phyloP scores from a whole-genome alignment of 805 yeast species.

The Phaffomyces thermotolerans region DNA sequence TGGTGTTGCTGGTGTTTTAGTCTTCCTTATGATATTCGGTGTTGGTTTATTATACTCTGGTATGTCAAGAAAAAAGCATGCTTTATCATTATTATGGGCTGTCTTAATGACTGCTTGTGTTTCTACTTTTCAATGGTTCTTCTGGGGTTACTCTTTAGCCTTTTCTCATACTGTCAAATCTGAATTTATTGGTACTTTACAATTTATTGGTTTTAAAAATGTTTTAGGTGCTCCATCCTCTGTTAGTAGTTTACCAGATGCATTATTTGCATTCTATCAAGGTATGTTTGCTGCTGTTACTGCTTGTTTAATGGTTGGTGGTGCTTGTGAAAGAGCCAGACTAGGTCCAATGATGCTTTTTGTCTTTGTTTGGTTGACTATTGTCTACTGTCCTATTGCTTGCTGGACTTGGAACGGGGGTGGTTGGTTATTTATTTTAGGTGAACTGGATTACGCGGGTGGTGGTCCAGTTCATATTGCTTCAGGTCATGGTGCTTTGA shows the following conservation, averaged over 20 bases:
- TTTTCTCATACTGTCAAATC: slow-evolving; percentile 60
- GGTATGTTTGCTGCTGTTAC: slow-evolving; percentile 95
- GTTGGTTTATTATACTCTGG: slow-evolving; percentile 92
- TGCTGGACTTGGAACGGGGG: slow-evolving; percentile 98
- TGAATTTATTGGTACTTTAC: slow-evolving; percentile 71
- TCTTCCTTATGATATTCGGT: slow-evolving; percentile 96
- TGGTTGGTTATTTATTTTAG: slow-evolving; percentile 68
- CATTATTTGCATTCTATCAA: slow-evolving; percentile 83
- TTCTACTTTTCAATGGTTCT: slow-evolving; percentile 91
- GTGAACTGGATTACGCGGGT: slow-evolving; percentile 93
- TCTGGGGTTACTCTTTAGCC: slow-evolving; percentile 93
- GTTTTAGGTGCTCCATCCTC: slow-evolving; percentile 76
- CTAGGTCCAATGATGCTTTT: slow-evolving; percentile 94
- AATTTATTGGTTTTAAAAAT: slow-evolving; percentile 69
- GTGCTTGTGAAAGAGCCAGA: slow-evolving; percentile 97
- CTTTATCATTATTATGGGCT: slow-evolving; percentile 90
- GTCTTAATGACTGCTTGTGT: slow-evolving; percentile 66
- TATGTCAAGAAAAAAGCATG: slow-evolving; percentile 87
- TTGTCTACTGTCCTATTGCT: slow-evolving; percentile 95
- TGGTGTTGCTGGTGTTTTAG: slow-evolving; percentile 64
- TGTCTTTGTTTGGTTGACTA: slow-evolving; percentile 86
- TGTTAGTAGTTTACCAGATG: slow-evolving; percentile 68
- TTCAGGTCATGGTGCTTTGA: slow-evolving; percentile 90
- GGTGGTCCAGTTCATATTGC: slow-evolving; percentile 97
- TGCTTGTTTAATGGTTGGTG: slow-evolving; percentile 91